A percentile compares a stretch with the other conserved stretches of the same genome.
Evolutionary conservation across 2,329 filamentous ascomycete genomes (phyloP).

Genomic region (Akanthomyces dipterigenus): DNA sequence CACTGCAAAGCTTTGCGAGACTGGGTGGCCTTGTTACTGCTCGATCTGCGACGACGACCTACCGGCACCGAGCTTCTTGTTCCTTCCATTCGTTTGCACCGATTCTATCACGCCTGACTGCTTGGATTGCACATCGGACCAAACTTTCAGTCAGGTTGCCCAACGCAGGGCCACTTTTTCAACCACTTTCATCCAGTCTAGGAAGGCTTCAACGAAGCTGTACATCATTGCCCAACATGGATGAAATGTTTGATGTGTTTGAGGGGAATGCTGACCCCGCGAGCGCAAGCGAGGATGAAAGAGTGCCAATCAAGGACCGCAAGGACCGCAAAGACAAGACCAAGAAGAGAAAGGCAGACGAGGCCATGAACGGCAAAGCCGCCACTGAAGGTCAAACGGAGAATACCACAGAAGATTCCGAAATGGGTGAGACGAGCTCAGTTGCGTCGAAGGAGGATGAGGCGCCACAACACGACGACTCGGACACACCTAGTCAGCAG

Average conservation of each 20-base stretch:
- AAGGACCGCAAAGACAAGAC: constrained; percentile 52
- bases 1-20: constrained; percentile 1
- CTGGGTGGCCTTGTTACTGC: not conserved
- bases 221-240: constrained; percentile 41
- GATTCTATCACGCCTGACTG: not conserved
- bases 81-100: not conserved
- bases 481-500: constrained; percentile 42
- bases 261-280: constrained; percentile 49
- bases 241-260: constrained; percentile 79
- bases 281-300: constrained; percentile 38
- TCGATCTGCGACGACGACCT: not conserved
- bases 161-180: not conserved
- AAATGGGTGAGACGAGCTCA: constrained; percentile 39
- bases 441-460: constrained; percentile 29
- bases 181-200: not conserved
- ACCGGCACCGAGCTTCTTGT: not conserved
- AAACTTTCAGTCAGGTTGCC: not conserved
- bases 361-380: constrained; percentile 57
- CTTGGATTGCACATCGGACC: not conserved
- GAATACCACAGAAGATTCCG: constrained; percentile 24
- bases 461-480: constrained; percentile 29
- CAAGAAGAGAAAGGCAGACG: constrained; percentile 84
- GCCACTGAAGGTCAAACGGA: constrained; percentile 13
- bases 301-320: constrained; percentile 41
- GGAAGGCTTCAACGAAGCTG: not conserved